phyloP scores from a whole-genome alignment of 108 stramenopile genomes.

The Cyclotella cryptica region DNA sequence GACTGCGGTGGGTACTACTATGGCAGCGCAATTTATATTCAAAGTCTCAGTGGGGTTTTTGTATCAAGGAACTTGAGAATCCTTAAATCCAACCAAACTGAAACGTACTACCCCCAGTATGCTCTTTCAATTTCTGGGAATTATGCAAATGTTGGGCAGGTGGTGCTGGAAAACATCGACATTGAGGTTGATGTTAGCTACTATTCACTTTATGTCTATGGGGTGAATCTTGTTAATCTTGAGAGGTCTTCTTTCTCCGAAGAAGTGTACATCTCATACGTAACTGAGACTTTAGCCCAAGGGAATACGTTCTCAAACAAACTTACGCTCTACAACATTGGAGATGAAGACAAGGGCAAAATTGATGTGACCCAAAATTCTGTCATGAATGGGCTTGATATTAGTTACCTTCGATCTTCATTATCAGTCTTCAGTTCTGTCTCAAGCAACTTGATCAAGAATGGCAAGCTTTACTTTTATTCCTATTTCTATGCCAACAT shows the following conservation, averaged over 20 bases:
- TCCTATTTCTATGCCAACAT: not conserved
- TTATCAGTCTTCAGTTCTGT: not conserved
- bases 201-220: not conserved
- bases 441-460: not conserved
- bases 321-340: not conserved
- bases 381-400: not conserved
- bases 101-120: conserved; percentile 13
- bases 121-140: not conserved
- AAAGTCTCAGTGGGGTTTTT: not conserved
- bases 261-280: not conserved
- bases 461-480: not conserved
- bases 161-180: not conserved
- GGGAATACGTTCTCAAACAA: not conserved
- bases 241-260: not conserved
- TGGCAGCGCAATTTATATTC: conserved; percentile 10
- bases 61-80: conserved; percentile 14
- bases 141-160: not conserved
- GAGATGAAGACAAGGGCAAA: not conserved
- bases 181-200: not conserved
- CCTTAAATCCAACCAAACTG: not conserved
- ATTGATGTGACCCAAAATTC: not conserved
- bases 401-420: not conserved
- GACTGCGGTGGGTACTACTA: conserved; percentile 19
- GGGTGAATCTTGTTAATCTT: not conserved
- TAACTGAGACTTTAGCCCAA: not conserved